These are phyloP conservation scores for Entonaema liquescens DNA, from an alignment of 495 filamentous ascomycete species.

Conservation along the genomic window DNA sequence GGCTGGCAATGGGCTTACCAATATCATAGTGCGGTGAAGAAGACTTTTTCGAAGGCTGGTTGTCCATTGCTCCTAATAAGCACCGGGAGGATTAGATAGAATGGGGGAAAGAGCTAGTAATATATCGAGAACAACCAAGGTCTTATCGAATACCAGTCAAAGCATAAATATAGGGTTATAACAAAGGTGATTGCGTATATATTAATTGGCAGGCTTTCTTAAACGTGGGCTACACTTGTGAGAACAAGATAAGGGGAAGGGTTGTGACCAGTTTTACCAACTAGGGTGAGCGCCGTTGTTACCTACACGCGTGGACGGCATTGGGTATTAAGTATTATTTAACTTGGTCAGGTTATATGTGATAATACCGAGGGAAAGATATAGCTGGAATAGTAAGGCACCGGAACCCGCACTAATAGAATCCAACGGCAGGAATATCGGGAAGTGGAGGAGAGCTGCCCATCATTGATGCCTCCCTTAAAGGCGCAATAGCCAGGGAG, in stretches of 20 bases:
- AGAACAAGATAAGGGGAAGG: not conserved
- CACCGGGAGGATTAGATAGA: not conserved
- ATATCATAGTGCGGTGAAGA: constrained; percentile 42
- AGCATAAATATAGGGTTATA: not conserved
- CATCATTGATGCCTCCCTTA: constrained; percentile 5
- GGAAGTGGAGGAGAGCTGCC: constrained; percentile 28
- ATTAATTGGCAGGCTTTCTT: not conserved
- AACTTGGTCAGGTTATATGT: constrained; percentile 15
- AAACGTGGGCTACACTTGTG: not conserved
- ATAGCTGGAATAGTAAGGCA: constrained; percentile 9
- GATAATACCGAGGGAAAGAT: constrained; percentile 10
- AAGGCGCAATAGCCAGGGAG: not conserved
- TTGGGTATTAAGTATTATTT: constrained; percentile 15
- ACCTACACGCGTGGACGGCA: not conserved
- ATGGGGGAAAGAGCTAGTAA: not conserved
- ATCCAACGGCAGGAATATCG: constrained; percentile 39
- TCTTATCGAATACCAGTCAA: not conserved
- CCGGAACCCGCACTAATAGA: constrained; percentile 22
- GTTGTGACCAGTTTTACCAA: not conserved
- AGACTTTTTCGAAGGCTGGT: constrained; percentile 16
- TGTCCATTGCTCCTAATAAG: constrained; percentile 26
- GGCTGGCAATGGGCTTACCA: constrained; percentile 23
- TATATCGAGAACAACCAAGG: not conserved
- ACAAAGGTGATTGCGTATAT: not conserved
- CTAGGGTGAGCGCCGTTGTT: not conserved